Conservation (phyloP, 1,284 basidiomycete species). For the Ceratobasidium sp. region DNA sequence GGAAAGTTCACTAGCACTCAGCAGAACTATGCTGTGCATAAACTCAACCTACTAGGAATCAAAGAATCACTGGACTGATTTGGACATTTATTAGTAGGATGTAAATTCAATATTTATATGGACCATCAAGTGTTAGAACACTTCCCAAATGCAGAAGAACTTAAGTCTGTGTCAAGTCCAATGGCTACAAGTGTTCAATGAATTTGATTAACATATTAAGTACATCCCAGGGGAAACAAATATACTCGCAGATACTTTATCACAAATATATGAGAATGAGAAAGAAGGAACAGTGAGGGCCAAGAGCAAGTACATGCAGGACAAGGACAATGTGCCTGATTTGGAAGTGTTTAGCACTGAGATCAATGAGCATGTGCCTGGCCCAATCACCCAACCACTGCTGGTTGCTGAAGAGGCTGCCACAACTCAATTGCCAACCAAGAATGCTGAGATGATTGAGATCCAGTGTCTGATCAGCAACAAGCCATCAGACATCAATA, state of each 20-base stretch:
- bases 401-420: neutral
- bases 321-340: neutral
- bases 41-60: slow-evolving; percentile 53
- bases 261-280: slow-evolving; percentile 50
- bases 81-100: slow-evolving; percentile 50
- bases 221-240: slow-evolving; percentile 44
- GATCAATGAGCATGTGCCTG: no score
- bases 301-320: slow-evolving; percentile 46
- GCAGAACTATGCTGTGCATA: slow-evolving; percentile 54
- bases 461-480: neutral
- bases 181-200: slow-evolving; percentile 52
- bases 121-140: slow-evolving; percentile 51
- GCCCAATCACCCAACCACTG: neutral
- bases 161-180: slow-evolving; percentile 49
- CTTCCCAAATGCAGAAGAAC: slow-evolving; percentile 49
- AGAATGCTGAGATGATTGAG: neutral
- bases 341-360: neutral
- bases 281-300: slow-evolving; percentile 47
- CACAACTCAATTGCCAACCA: no score
- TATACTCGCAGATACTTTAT: slow-evolving; percentile 50
- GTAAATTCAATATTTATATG: slow-evolving; percentile 49
- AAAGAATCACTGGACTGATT: slow-evolving; percentile 53
- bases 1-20: slow-evolving; percentile 52
- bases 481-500: no score
- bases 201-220: slow-evolving; percentile 50